phyloP scores from a whole-genome alignment of 1,139 yeast genomes.

The Zygosaccharomyces sapae region DNA sequence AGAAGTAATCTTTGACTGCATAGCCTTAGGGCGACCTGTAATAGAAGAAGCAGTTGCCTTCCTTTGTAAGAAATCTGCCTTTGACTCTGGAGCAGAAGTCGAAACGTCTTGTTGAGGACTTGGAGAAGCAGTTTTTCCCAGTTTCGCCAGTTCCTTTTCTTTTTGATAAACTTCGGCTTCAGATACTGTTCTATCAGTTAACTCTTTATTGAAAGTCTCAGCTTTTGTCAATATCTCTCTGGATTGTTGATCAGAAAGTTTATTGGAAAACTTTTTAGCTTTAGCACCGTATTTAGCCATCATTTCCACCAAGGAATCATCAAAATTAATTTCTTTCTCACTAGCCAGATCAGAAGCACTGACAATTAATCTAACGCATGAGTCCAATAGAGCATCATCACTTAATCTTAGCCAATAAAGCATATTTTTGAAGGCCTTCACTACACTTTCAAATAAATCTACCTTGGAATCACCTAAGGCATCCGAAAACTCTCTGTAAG shows the following conservation, averaged over 20 bases:
- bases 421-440: constrained; percentile 53
- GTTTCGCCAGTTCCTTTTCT: constrained; percentile 26
- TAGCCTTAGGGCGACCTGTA: constrained; percentile 33
- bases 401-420: constrained; percentile 78
- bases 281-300: constrained; percentile 63
- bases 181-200: constrained; percentile 50
- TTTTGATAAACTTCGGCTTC: constrained; percentile 45
- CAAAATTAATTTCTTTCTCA: constrained; percentile 48
- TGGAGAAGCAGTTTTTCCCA: constrained; percentile 8
- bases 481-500: constrained; percentile 54
- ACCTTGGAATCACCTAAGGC: constrained; percentile 35
- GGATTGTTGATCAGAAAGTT: constrained; percentile 57
- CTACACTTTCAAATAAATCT: constrained; percentile 38
- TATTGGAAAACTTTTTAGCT: constrained; percentile 63
- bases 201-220: constrained; percentile 45
- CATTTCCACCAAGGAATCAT: constrained; percentile 46
- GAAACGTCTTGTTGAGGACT: constrained; percentile 5
- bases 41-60: constrained; percentile 31
- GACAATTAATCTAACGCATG: constrained; percentile 70
- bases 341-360: constrained; percentile 62
- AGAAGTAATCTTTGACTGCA: constrained; percentile 49
- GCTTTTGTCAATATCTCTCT: constrained; percentile 56
- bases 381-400: constrained; percentile 66
- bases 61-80: constrained; percentile 31
- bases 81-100: constrained; percentile 22